phyloP scores from a whole-genome alignment of 1,284 basidiomycete genomes.

The Ustilago xerochloae region DNA sequence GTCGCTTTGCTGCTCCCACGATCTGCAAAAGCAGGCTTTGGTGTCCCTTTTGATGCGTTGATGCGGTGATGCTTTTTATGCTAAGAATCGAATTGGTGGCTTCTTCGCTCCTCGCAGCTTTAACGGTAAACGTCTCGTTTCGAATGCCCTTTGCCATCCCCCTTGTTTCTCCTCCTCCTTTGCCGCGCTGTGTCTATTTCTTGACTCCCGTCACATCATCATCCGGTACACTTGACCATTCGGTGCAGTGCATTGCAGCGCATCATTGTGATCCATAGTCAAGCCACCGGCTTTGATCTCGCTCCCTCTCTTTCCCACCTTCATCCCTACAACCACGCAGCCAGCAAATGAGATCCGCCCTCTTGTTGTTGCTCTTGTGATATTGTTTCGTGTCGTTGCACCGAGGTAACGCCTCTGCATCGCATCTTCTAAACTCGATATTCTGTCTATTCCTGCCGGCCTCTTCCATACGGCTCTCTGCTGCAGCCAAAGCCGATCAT shows the following conservation, averaged over 20 bases:
- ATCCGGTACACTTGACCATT: too few relatives aligned
- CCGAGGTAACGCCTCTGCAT: neutral
- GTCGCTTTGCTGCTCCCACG: constrained; percentile 23
- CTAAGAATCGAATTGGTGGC: constrained; percentile 17
- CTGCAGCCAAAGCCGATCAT: neutral
- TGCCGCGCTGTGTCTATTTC: neutral
- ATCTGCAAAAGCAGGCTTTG: too few relatives aligned
- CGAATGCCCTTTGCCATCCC: neutral
- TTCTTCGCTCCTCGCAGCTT: neutral
- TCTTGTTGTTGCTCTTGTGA: neutral
- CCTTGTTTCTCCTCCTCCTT: neutral
- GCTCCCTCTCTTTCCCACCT: neutral
- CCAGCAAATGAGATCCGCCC: constrained; percentile 11
- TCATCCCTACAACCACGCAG: neutral
- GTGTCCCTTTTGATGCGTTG: too few relatives aligned
- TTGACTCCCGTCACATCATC: too few relatives aligned
- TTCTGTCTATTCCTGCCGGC: neutral
- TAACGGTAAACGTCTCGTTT: neutral
- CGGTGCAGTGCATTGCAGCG: neutral
- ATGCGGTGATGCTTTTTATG: neutral
- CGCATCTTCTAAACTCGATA: too few relatives aligned
- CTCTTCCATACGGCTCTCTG: neutral
- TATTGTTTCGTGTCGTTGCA: neutral
- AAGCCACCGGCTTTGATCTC: constrained; percentile 2
- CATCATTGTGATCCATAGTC: neutral